Conservation (phyloP, 495 filamentous ascomycete genomes). For the Neurospora terricola region DNA sequence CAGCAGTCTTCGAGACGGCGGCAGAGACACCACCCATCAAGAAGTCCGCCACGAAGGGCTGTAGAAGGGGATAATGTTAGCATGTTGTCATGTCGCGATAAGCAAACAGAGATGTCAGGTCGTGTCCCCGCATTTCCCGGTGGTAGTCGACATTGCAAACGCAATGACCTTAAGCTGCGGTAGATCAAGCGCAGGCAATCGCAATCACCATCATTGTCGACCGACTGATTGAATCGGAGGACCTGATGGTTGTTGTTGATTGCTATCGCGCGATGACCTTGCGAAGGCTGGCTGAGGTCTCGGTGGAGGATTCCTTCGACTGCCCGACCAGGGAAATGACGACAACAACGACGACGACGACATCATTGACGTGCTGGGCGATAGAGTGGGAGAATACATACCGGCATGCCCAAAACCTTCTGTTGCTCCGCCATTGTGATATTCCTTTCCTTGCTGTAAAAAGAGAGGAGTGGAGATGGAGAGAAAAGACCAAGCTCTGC, state of each 20-base stretch:
- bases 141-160: constrained; percentile 10
- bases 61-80: constrained; percentile 19
- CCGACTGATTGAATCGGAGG: neutral
- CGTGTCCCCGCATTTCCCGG: constrained; percentile 47
- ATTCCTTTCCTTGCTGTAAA: constrained; percentile 39
- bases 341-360: neutral
- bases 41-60: constrained; percentile 83
- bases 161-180: neutral
- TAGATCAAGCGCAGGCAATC: neutral
- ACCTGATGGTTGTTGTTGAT: neutral
- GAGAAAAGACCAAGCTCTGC: constrained; percentile 26
- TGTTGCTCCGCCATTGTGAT: constrained; percentile 44
- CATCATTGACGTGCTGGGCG: constrained; percentile 14
- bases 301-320: neutral
- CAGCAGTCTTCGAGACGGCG: constrained; percentile 99
- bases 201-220: neutral
- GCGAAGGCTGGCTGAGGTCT: neutral
- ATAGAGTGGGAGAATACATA: constrained; percentile 32
- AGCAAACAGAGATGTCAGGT: constrained; percentile 41
- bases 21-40: constrained; percentile 99
- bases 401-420: constrained; percentile 80
- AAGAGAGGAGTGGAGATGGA: constrained; percentile 36
- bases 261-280: neutral
- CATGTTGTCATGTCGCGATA: neutral
- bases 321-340: constrained; percentile 6